Percentiles rank a stretch among this genome's conserved stretches.
Evolutionary conservation across 192 early-diverging fungal species (phyloP).

Genomic region (Umbelopsis ramanniana): DNA sequence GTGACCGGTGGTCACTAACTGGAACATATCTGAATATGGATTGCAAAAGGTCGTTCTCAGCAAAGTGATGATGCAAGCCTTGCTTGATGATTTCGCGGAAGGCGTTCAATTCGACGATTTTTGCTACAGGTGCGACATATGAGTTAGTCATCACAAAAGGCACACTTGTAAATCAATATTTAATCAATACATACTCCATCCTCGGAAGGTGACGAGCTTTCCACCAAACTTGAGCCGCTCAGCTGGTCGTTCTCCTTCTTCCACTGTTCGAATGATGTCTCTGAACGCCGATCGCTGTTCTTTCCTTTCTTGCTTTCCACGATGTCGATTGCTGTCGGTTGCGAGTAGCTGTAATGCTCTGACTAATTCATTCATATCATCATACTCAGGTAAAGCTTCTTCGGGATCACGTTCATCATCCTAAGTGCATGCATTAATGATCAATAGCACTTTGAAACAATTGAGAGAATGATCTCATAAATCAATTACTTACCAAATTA

Average conservation of each 20-base stretch:
- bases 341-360: slow-evolving; percentile 56
- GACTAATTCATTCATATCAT: slow-evolving; percentile 62
- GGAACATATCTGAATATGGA: slow-evolving; percentile 20
- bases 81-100: slow-evolving; percentile 30
- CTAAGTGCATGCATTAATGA: neutral
- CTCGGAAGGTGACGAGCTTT: slow-evolving; percentile 52
- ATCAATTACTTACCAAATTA: slow-evolving; percentile 22
- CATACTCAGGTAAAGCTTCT: slow-evolving; percentile 49
- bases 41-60: slow-evolving; percentile 3
- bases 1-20: neutral
- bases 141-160: neutral
- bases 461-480: neutral
- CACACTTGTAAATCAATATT: neutral
- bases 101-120: slow-evolving; percentile 24
- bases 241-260: slow-evolving; percentile 52
- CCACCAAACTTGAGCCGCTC: slow-evolving; percentile 57
- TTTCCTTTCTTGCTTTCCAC: slow-evolving; percentile 58
- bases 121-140: neutral
- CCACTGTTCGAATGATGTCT: slow-evolving; percentile 67
- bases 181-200: slow-evolving; percentile 50
- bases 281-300: slow-evolving; percentile 66
- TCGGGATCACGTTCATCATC: slow-evolving; percentile 51
- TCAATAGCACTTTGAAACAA: neutral
- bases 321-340: slow-evolving; percentile 61
- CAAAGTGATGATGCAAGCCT: slow-evolving; percentile 33